Evolutionary conservation across 495 filamentous ascomycete species (phyloP).

Genomic region (Penicillium manginii): DNA sequence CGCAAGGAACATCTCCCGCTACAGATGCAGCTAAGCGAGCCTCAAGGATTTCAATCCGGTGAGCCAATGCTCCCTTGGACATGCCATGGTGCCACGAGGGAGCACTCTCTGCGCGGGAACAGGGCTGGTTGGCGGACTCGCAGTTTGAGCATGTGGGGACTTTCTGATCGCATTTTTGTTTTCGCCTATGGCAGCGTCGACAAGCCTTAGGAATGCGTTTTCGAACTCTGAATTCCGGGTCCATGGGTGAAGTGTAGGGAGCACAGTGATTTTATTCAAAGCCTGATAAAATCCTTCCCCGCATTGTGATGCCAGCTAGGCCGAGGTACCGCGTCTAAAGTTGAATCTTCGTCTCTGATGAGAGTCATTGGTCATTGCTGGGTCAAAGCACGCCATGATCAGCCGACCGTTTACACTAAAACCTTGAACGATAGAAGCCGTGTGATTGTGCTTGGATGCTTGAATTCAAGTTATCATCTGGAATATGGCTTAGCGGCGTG

Average conservation of each 20-base stretch:
- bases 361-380: not conserved
- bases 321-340: not conserved
- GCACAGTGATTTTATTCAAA: not conserved
- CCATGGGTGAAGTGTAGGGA: constrained; percentile 1
- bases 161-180: constrained; percentile 30
- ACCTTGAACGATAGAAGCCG: not conserved
- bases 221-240: constrained; percentile 47
- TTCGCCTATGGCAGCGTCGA: constrained; percentile 31
- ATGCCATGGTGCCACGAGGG: constrained; percentile 36
- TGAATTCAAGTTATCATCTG: no score
- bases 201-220: constrained; percentile 33
- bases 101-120: constrained; percentile 20
- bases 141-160: constrained; percentile 30
- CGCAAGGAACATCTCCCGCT: not conserved
- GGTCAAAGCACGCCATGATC: constrained; percentile 9
- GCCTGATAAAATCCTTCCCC: not conserved
- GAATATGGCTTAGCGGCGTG: no score
- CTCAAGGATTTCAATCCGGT: constrained; percentile 30
- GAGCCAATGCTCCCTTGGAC: constrained; percentile 30
- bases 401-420: not conserved
- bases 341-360: not conserved
- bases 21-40: constrained; percentile 19
- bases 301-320: not conserved
- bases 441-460: not conserved
- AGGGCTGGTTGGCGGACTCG: constrained; percentile 24